Conservation (phyloP, 2,329 filamentous ascomycete genomes). For the Elsinoe arachidis region DNA sequence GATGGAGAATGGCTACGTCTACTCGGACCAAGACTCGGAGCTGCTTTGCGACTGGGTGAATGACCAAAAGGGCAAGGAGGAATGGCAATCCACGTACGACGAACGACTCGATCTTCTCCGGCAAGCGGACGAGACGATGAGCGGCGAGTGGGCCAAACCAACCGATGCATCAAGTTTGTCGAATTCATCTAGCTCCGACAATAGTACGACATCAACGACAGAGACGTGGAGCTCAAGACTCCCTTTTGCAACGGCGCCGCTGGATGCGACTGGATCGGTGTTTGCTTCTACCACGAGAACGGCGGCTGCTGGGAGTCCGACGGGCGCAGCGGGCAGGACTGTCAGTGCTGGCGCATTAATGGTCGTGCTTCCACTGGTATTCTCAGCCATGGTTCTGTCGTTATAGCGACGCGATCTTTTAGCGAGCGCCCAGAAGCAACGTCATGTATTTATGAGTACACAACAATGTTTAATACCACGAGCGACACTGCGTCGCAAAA, state of each 20-base stretch:
- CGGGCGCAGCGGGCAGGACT: background rate
- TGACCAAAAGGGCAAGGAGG: background rate
- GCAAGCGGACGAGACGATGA: background rate
- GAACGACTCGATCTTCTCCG: background rate
- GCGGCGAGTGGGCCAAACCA: background rate
- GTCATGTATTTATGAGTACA: background rate
- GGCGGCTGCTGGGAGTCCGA: background rate
- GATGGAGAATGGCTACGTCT: background rate
- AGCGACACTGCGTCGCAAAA: no score
- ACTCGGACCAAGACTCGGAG: background rate
- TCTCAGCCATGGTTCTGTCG: background rate
- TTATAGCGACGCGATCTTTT: background rate
- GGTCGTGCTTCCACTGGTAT: background rate
- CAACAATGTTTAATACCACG: background rate
- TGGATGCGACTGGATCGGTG: background rate
- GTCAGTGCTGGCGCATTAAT: background rate
- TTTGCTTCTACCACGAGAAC: background rate
- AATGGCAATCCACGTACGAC: background rate
- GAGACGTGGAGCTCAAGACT: background rate
- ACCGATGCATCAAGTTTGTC: background rate
- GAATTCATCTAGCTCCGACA: background rate
- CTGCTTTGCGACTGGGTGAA: background rate
- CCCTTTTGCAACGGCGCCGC: background rate
- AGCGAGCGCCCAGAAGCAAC: background rate
- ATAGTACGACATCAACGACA: background rate